Base-by-base conservation (phyloP, 2,329 filamentous ascomycete genomes). In the Aureobasidium pullulans region DNA sequence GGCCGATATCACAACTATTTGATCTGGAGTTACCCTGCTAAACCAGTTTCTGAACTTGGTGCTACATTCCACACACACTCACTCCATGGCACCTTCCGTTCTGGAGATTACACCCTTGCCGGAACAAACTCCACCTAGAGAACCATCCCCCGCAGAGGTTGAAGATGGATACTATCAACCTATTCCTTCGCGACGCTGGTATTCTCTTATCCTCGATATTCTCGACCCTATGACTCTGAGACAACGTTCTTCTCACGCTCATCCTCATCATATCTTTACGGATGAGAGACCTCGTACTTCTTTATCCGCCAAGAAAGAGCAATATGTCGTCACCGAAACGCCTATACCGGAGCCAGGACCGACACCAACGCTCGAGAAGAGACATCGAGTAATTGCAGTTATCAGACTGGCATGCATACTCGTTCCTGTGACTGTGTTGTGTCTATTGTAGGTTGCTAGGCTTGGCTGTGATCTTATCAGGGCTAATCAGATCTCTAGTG, bases 401-500 rank as follows among this genome's bases (percentile, higher is more conserved):
- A 6, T 57, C 4, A 61, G 36, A 16, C 29, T 39, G 19, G 43
- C 43, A 19, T 48, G 32, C 23, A 13, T 56, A 6, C 6, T 48
- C 28, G 23, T 61, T 19, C 62, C 62, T 19, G 44, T 62, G 29
- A 43, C 50, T 5, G n/a, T 60, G 9, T 47, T 63, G 4, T 59
- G 48, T 42, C 43, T 60, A 31, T 63, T 63, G 59, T 61, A 28
- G 48, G 59, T 61, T 2, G 47, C 23, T 37, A 2, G 6, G 8
- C 5, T 31, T 10, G 6, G 6, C 16, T 6, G 16, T 6, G 6
- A 5, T 28, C 6, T 5, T 47, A 28, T 37, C 40, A 46, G n/a
- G 16, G 37, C 52, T 56, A 40, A 56, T 31, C 19, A 37, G 16
- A 57, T 4, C 29, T 16, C 4, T 37, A 78, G 76, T 65, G 75